Evolutionary conservation across 441 rosid species (phyloP), one percentile per base, ranked within the genome.

Genomic region (Bruguiera hainesii): DNA sequence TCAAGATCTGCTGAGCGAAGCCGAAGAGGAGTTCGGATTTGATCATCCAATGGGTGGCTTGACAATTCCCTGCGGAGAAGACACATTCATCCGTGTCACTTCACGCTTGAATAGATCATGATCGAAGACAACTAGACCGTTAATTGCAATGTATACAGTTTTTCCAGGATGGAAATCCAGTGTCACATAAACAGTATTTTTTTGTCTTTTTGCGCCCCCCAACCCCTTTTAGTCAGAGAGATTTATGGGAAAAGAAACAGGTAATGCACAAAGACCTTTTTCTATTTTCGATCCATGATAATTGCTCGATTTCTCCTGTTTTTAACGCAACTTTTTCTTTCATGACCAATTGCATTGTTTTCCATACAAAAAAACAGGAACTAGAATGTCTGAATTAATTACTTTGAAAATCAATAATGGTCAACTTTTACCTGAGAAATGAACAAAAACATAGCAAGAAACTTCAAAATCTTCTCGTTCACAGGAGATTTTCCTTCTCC

Each of bases 31-130:
- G 33, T 63, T 63, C 21, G 66, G 66, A 0, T 63, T 39, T 42
- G 60, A 56, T 55, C 75, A 71, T 58, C 66, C 75, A 18, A 71
- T 62, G 75, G 75, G 75, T 15, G 66, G 67, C 29, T 48, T 72
- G 37, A 75, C 72, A 7, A 62, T 71, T 66, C 78, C 74, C 15
- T 70, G 71, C 42, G 46, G 58, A 26, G 70, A 63, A 60, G 66
- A 71, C 31, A 30, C 23, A 2, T 76, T 71, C 37, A 3, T 67
- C 56, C 48, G 37, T 26, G 64, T 76, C 13, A 58, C 49, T 25
- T 64, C 76, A 7, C n/a, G 61, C 35, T 18, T 66, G 31, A 56
- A 16, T 9, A 33, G 68, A 52, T 20, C 52, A 56, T 56, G 46
- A 19, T 5, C 1, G 33, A 28, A 52, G 8, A 19, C 8, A 19